phyloP scores from a whole-genome alignment of 352 stramenopile genomes.

The Phytophthora idaei region DNA sequence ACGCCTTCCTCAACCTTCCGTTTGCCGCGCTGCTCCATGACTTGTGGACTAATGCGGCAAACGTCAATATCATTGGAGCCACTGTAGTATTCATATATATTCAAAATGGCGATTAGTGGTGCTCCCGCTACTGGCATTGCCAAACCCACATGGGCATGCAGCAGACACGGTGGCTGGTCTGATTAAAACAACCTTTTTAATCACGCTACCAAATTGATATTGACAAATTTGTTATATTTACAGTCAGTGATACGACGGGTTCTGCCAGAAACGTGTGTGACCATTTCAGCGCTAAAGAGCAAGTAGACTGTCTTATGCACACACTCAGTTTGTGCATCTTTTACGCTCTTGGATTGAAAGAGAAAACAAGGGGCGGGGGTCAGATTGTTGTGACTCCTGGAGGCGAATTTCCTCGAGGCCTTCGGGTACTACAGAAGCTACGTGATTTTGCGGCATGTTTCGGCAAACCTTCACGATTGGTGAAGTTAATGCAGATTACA shows the following conservation, averaged over 20 bases:
- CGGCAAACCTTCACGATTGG: neutral
- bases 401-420: conserved; percentile 1
- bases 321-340: conserved; percentile 7
- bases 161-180: neutral
- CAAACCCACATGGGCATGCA: conserved; percentile 6
- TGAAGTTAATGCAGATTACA: conserved; percentile 5
- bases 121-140: conserved; percentile 5
- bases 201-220: conserved; percentile 5
- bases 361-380: conserved; percentile 1
- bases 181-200: neutral
- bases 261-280: neutral
- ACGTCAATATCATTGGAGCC: conserved; percentile 11
- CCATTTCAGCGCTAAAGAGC: conserved; percentile 2
- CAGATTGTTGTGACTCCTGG: conserved; percentile 6
- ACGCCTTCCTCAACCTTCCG: neutral
- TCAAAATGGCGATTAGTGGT: conserved; percentile 5
- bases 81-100: conserved; percentile 4
- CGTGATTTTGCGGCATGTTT: conserved; percentile 11
- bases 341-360: conserved; percentile 8
- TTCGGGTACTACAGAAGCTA: conserved; percentile 4
- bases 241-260: conserved; percentile 9
- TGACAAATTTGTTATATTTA: neutral
- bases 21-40: conserved; percentile 8
- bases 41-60: conserved; percentile 9
- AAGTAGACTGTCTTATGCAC: conserved; percentile 20